These are phyloP conservation scores for Berberis thunbergii DNA, from an alignment of 164 flowering plant species.

Conservation along the genomic window DNA sequence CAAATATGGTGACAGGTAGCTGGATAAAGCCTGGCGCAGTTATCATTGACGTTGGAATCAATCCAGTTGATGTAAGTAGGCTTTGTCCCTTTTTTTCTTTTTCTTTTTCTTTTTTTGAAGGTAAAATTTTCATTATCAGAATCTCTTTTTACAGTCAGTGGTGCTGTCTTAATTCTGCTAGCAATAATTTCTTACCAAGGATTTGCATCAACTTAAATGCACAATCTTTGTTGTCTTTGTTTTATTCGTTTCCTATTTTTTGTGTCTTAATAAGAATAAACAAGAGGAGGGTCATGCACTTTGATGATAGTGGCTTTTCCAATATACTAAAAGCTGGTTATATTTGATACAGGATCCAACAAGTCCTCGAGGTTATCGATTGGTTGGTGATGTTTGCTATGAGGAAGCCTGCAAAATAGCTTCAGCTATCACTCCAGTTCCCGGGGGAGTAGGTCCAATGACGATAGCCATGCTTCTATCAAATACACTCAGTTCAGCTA, in stretches of 20 bases:
- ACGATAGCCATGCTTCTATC: constrained; percentile 96
- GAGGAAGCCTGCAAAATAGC: constrained; percentile 80
- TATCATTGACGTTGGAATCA: constrained; percentile 79
- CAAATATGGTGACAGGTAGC: constrained; percentile 61
- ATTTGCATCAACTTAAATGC: no score
- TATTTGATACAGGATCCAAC: constrained; percentile 47
- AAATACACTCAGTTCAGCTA: constrained; percentile 75
- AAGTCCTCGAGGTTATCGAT: constrained; percentile 62
- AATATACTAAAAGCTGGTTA: neutral
- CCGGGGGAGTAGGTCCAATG: constrained; percentile 99
- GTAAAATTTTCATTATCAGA: neutral
- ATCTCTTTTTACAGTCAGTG: no score
- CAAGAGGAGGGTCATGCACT: neutral
- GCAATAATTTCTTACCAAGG: no score
- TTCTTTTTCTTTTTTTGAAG: neutral
- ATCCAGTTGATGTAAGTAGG: constrained; percentile 53
- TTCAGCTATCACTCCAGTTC: constrained; percentile 95
- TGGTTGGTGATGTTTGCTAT: constrained; percentile 93
- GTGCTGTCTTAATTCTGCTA: no score
- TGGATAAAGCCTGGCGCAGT: constrained; percentile 92
- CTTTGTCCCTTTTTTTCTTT: neutral
- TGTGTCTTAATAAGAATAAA: neutral
- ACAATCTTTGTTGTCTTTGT: no score
- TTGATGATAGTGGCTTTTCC: neutral
- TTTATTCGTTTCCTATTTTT: neutral